Conservation (phyloP, 2,329 filamentous ascomycete genomes). For the Paraphoma sp. region DNA sequence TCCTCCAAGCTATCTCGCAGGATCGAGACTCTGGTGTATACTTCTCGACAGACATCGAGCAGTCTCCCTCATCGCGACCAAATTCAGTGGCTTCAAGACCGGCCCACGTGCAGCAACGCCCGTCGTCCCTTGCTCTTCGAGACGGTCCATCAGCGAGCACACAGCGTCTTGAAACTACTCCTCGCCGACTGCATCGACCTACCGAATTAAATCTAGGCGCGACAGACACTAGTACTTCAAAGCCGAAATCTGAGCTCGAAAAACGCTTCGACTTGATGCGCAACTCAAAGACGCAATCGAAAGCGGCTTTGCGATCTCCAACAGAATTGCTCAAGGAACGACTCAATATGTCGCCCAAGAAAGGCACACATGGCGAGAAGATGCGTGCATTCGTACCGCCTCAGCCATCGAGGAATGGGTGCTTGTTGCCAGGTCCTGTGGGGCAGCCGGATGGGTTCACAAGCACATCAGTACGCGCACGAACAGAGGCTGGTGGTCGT, state of each 20-base stretch:
- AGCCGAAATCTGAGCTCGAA: slow-evolving; percentile 41
- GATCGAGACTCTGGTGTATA: slow-evolving; percentile 36
- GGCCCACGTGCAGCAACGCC: slow-evolving; percentile 6
- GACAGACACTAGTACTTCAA: slow-evolving; percentile 9
- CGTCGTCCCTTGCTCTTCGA: slow-evolving; percentile 17
- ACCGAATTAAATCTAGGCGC: slow-evolving; percentile 37
- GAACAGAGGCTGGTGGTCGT: slow-evolving; percentile 25
- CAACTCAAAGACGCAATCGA: slow-evolving; percentile 37
- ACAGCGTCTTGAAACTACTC: slow-evolving; percentile 21
- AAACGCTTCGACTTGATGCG: slow-evolving; percentile 38
- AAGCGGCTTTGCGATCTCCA: slow-evolving; percentile 39
- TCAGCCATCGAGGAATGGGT: slow-evolving; percentile 31
- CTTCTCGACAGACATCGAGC: slow-evolving; percentile 23
- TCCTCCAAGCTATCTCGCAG: background rate
- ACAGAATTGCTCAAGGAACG: slow-evolving; percentile 40
- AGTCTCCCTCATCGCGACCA: slow-evolving; percentile 6
- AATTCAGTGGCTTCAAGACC: slow-evolving; percentile 11
- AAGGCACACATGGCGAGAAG: slow-evolving; percentile 22
- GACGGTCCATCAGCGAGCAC: slow-evolving; percentile 7
- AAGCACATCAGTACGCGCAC: slow-evolving; percentile 35
- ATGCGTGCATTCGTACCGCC: slow-evolving; percentile 35
- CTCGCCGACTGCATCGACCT: slow-evolving; percentile 32
- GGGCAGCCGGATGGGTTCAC: slow-evolving; percentile 28
- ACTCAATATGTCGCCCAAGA: slow-evolving; percentile 31
- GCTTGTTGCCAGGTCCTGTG: slow-evolving; percentile 36